phyloP scores from a whole-genome alignment of 2,329 filamentous ascomycete species.

The Colletotrichum sp. region DNA sequence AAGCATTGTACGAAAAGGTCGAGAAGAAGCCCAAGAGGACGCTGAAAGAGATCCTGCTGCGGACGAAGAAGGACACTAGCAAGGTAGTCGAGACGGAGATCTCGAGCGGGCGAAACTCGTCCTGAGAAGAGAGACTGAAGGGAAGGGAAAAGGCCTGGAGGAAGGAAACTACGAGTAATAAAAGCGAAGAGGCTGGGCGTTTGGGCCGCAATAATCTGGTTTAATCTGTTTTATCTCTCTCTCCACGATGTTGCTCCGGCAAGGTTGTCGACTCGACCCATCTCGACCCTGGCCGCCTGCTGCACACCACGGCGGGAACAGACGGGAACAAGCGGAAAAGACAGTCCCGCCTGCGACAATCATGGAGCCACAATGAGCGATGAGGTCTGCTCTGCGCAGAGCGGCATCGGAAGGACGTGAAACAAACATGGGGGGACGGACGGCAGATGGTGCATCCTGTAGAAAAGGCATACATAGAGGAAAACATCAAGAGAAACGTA shows the following conservation, averaged over 20 bases:
- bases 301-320: neutral
- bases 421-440: neutral
- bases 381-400: neutral
- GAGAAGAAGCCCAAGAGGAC: conserved; percentile 30
- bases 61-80: conserved; percentile 19
- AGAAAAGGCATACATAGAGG: neutral
- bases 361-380: neutral
- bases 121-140: neutral
- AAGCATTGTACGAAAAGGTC: conserved; percentile 42
- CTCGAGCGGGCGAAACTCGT: neutral
- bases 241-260: neutral
- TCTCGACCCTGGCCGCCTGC: neutral
- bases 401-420: neutral
- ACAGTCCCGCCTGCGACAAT: neutral
- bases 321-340: conserved; percentile 1
- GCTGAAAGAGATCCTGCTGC: conserved; percentile 37
- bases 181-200: neutral
- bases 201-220: neutral
- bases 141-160: neutral
- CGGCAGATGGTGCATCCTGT: neutral
- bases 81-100: conserved; percentile 7
- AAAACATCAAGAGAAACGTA: neutral
- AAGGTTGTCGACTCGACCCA: neutral
- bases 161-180: neutral
- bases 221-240: neutral